phyloP scores from a whole-genome alignment of 495 filamentous ascomycete species.

The Aspergillus hancockii region DNA sequence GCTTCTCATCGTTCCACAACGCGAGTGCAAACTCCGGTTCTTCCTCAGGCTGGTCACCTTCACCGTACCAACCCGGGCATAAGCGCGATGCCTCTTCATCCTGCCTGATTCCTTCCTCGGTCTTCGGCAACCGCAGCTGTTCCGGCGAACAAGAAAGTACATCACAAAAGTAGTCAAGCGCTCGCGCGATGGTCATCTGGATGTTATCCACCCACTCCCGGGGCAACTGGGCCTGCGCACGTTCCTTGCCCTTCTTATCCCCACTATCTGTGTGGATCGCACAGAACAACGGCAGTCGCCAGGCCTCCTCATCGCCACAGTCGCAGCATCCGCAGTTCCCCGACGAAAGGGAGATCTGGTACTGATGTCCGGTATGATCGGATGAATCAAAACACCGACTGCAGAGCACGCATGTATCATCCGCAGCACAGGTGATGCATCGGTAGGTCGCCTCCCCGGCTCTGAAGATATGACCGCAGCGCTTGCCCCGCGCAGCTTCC shows the following conservation, averaged over 20 bases:
- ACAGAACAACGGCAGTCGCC: constrained; percentile 84
- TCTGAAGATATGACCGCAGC: constrained; percentile 97
- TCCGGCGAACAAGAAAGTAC: constrained; percentile 97
- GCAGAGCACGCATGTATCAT: constrained; percentile 85
- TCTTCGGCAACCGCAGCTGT: constrained; percentile 83
- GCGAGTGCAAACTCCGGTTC: constrained; percentile 80
- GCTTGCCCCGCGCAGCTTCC: constrained; percentile 84
- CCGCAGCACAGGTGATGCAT: constrained; percentile 87
- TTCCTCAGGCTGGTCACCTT: constrained; percentile 54
- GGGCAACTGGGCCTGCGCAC: constrained; percentile 57
- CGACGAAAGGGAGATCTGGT: constrained; percentile 78
- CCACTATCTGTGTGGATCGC: constrained; percentile 79
- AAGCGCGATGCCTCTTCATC: constrained; percentile 83
- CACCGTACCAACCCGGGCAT: constrained; percentile 69
- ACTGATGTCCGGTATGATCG: constrained; percentile 91
- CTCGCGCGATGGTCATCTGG: constrained; percentile 77
- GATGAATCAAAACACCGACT: constrained; percentile 92
- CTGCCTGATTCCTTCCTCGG: constrained; percentile 70
- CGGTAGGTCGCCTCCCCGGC: constrained; percentile 88
- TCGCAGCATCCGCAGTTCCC: constrained; percentile 97
- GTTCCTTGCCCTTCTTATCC: constrained; percentile 64
- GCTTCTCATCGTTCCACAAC: constrained; percentile 98
- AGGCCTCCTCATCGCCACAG: constrained; percentile 93
- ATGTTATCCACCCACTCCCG: constrained; percentile 73
- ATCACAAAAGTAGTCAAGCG: constrained; percentile 92